Conservation (phyloP, 129 eudicot species). For the Centella asiatica region DNA sequence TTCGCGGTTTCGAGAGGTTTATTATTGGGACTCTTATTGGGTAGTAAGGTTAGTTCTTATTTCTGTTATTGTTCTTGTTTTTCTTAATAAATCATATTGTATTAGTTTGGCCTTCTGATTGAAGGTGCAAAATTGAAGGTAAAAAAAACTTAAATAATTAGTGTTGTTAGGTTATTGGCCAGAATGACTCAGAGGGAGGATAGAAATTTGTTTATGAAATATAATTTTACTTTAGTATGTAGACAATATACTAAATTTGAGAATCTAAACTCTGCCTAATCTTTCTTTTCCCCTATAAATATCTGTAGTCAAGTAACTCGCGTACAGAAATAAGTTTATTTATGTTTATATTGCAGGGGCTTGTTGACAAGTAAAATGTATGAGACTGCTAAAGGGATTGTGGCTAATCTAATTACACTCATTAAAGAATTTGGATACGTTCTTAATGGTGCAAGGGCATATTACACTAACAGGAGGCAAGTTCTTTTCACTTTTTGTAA, state of each 20-base stretch:
- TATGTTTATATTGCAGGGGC: conserved; percentile 46
- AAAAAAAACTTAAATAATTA: too few species aligned
- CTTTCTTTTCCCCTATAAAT: too few species aligned
- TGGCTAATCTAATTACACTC: conserved; percentile 56
- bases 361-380: conserved; percentile 82
- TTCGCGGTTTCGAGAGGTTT: conserved; percentile 88
- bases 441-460: conserved; percentile 87
- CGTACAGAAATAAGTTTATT: too few species aligned
- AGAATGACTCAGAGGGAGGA: too few species aligned
- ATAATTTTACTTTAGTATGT: too few species aligned
- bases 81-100: not conserved
- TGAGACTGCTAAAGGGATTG: conserved; percentile 87
- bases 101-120: not conserved
- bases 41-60: conserved; percentile 49
- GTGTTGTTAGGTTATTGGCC: too few species aligned
- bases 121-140: not conserved
- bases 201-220: too few species aligned
- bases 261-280: too few species aligned
- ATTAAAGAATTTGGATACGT: conserved; percentile 66
- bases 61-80: not conserved
- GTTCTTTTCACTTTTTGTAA: not conserved
- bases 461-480: conserved; percentile 87
- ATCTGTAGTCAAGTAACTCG: too few species aligned
- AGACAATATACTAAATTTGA: too few species aligned
- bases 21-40: conserved; percentile 98